Evolutionary conservation across 75 land plant genomes (phyloP), one percentile per base, ranked within the genome.

Genomic region (Sequoiadendron giganteum): DNA sequence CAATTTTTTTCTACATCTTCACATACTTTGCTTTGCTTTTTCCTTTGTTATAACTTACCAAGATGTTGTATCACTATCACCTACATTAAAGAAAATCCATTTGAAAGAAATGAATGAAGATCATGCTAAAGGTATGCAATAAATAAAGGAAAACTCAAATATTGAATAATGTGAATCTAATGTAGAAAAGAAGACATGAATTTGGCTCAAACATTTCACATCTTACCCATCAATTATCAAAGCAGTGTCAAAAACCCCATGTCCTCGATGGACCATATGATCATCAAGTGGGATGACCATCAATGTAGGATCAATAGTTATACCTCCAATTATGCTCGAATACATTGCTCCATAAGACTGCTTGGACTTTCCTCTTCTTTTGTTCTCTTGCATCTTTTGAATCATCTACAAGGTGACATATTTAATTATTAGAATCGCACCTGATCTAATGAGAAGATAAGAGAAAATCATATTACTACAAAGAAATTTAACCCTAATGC

Each of bases 251-350:
- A 98, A 98, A 21, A 98, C 99, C 76, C 99, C 99, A 89, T 98
- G 99, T 8, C 99, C 99, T 86, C 99, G 83, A 87, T 98, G 99
- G 76, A 98, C 99, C 95, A 98, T 98, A 87, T 98, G 99, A 86
- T 98, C 99, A 91, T 98, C 99, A 48, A 98, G 87, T 13, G 99
- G 97, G 47, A 98, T 93, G 54, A 98, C 96, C 99, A 98, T 98
- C 58, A 93, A 86, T 21, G 97, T 94, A 16, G 95, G 95, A 92
- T 98, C 96, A 58, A 93, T 91, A 84, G 95, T 96, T 72, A 98
- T 97, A 55, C 97, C 99, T 77, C 95, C 96, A 85, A 91, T 83
- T 25, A 95, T 78, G 87, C 99, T 98, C 13, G 99, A 98, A 91
- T 98, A 98, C 99, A 98, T 97, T 40, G 99, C 99, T 85, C 91